Evolutionary conservation across 768 basidiomycete genomes (phyloP), one percentile per base, ranked within the genome.

Genomic region (Cystofilobasidium macerans): DNA sequence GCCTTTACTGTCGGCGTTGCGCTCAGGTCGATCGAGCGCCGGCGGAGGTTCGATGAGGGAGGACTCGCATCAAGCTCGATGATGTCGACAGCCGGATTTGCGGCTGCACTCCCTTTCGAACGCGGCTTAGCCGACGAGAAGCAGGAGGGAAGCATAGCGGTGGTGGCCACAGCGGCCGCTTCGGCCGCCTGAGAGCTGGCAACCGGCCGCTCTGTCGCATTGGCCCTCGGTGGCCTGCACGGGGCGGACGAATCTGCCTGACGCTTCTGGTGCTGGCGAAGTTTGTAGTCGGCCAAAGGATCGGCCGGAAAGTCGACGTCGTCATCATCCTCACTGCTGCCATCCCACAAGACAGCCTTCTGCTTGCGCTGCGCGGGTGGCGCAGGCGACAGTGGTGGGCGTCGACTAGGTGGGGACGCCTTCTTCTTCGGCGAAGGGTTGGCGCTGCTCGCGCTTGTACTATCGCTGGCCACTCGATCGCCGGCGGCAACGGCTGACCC

Each of bases 361-460:
- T 2, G 30, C 51, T 6, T 16, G 51, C 51, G 51, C 51, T 2
- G 24, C 7, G 24, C 51, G n/a, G n/a, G n/a, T n/a, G n/a, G 51
- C 45, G 22, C 6, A 3, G 45, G 45, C 45, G 51, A 16, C 48
- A 12, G 48, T 24, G 9, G 9, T 16, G 12, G 48, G 8, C 11
- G 6, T 4, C 48, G 48, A 24, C 48, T 54, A 16, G 28, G 26
- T 13, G 51, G 51, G 5, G 51, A 54, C n/a, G n/a, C n/a, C n/a
- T n/a, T n/a, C 30, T 54, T 54, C n/a, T 54, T 28, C 14, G 51
- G 51, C 5, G 51, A 54, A 7, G 51, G 51, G 51, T 54, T 54
- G 45, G 22, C 45, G 45, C 45, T 47, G 45, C 14, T 24, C 9
- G 38, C 38, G 38, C 38, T 40, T 8, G 38, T 40, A 40, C 38